phyloP scores from a whole-genome alignment of 371 early-diverging fungal species.

The Coemansia sp. region DNA sequence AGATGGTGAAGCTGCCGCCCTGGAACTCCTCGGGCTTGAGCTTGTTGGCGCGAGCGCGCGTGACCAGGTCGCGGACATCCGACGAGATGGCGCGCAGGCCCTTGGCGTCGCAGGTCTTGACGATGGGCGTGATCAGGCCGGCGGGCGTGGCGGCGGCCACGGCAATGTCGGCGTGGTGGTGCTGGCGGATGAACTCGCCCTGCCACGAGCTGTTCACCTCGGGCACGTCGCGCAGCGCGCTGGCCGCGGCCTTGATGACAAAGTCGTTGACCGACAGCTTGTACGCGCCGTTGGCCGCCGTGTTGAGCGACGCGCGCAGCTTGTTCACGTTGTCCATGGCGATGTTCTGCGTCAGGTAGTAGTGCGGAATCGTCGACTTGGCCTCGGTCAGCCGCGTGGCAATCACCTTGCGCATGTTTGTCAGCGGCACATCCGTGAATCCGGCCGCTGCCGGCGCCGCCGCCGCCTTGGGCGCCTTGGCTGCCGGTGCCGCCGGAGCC shows the following conservation, averaged over 20 bases:
- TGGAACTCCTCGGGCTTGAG: constrained; percentile 95
- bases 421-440: constrained; percentile 49
- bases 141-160: constrained; percentile 94
- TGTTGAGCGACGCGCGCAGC: constrained; percentile 90
- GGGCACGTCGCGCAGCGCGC: constrained; percentile 90
- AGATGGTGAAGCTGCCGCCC: constrained; percentile 96
- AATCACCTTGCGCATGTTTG: constrained; percentile 94
- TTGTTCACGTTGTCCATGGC: constrained; percentile 83
- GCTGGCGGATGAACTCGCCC: constrained; percentile 91
- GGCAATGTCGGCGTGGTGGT: constrained; percentile 90
- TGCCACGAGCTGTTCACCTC: constrained; percentile 97
- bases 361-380: constrained; percentile 92
- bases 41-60: constrained; percentile 84
- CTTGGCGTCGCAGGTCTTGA: constrained; percentile 76
- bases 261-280: constrained; percentile 99
- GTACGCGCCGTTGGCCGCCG: constrained; percentile 80
- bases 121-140: constrained; percentile 97
- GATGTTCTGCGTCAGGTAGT: constrained; percentile 89
- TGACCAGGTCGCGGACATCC: constrained; percentile 83
- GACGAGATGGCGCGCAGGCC: constrained; percentile 86
- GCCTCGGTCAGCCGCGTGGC: constrained; percentile 82
- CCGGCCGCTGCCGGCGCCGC: constrained; percentile 34
- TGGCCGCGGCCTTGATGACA: constrained; percentile 92
- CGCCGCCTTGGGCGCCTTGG: constrained; percentile 53
- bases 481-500: constrained; percentile 48